Evolutionary conservation across 2,329 filamentous ascomycete genomes (phyloP).

Genomic region (Piedraia hortae): DNA sequence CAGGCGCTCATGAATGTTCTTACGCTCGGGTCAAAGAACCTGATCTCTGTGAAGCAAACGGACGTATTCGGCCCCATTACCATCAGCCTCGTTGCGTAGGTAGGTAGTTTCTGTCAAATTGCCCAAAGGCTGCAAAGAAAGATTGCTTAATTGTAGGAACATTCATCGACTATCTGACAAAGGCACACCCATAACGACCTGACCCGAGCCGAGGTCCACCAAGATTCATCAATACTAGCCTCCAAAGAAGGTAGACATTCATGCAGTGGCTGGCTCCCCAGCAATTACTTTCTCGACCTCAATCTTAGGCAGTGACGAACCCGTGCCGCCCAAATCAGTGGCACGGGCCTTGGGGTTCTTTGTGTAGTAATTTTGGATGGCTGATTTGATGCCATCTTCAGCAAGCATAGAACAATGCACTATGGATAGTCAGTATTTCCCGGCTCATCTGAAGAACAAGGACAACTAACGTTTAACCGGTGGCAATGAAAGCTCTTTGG

Average conservation of each 20-base stretch:
- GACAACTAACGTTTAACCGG: conserved; percentile 51
- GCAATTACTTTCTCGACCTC: conserved; percentile 27
- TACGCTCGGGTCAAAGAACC: conserved; percentile 25
- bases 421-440: conserved; percentile 10
- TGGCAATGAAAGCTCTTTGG: conserved; percentile 74
- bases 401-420: conserved; percentile 84
- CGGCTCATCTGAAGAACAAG: background rate
- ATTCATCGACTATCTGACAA: no score
- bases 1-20: conserved; percentile 55
- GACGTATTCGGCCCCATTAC: conserved; percentile 14
- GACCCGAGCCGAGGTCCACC: no score
- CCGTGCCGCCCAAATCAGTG: conserved; percentile 54
- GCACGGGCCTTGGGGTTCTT: conserved; percentile 55
- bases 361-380: conserved; percentile 71
- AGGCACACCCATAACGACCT: no score
- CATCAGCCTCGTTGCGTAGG: conserved; percentile 2
- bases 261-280: conserved; percentile 4
- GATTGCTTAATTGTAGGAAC: no score
- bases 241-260: no score
- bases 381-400: conserved; percentile 77
- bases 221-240: no score
- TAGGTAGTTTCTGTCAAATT: background rate
- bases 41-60: conserved; percentile 26
- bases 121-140: no score
- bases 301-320: conserved; percentile 36